Evolutionary conservation across 2,329 filamentous ascomycete genomes (phyloP).

Genomic region (Phyllosticta paracitricarpa): DNA sequence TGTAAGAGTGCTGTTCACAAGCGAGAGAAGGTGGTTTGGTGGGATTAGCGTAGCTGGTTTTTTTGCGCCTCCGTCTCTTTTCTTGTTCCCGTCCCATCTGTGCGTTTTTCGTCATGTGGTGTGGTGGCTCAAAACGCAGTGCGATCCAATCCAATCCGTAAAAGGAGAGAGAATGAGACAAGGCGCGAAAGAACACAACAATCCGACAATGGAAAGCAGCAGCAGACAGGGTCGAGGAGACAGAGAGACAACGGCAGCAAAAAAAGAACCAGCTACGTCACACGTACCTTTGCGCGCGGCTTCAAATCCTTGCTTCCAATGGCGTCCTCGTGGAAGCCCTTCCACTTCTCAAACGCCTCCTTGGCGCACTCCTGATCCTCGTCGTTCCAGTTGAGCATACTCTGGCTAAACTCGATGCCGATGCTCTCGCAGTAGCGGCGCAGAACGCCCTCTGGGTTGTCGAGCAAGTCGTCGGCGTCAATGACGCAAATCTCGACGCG

Average conservation of each 20-base stretch:
- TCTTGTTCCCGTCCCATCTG: not conserved
- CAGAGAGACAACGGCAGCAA: slow-evolving; percentile 8
- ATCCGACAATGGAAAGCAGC: not conserved
- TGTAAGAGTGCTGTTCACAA: slow-evolving; percentile 3
- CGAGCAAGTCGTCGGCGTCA: slow-evolving; percentile 88
- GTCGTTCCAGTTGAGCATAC: slow-evolving; percentile 79
- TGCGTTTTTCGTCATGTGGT: not conserved
- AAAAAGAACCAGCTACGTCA: not conserved
- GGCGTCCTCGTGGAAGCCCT: slow-evolving; percentile 91
- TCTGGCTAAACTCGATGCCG: slow-evolving; percentile 61
- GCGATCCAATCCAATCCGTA: not conserved
- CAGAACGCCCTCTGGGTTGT: slow-evolving; percentile 68
- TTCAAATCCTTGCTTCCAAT: slow-evolving; percentile 71
- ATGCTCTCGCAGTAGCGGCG: slow-evolving; percentile 72
- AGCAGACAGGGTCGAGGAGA: not conserved
- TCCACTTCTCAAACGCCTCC: slow-evolving; percentile 88
- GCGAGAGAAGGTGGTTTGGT: not conserved
- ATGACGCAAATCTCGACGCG: slow-evolving; percentile 68
- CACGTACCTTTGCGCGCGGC: slow-evolving; percentile 51
- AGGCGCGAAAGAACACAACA: not conserved
- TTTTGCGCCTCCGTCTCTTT: not conserved
- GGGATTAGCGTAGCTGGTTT: not conserved
- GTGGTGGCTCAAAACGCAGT: not conserved
- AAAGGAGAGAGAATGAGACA: not conserved
- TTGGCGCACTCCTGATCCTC: slow-evolving; percentile 60